Conservation (phyloP, 108 stramenopile species). For the Nannochloropsis salina region DNA sequence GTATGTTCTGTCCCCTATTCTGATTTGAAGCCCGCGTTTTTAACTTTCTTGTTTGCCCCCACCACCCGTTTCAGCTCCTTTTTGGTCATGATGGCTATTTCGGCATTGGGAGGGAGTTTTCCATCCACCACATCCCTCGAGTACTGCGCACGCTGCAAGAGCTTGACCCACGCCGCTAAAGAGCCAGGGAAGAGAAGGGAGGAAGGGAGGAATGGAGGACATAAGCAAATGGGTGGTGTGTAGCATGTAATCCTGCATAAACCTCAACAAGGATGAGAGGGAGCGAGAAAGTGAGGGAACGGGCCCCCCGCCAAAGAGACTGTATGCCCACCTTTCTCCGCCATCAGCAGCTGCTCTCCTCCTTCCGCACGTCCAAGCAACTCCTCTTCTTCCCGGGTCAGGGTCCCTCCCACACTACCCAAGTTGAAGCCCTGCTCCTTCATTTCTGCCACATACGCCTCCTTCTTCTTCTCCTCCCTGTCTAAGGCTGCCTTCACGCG, state of each 20-base stretch:
- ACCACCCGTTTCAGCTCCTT: slow-evolving; percentile 7
- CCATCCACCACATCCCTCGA: neutral
- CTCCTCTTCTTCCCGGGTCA: neutral
- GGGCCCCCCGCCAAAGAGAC: neutral
- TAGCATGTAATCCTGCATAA: too few relatives aligned
- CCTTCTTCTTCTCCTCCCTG: neutral
- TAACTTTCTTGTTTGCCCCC: neutral
- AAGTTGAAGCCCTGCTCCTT: neutral
- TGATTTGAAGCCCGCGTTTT: neutral
- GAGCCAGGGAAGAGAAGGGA: neutral
- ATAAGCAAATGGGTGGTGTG: too few relatives aligned
- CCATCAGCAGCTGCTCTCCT: neutral
- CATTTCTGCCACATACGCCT: neutral
- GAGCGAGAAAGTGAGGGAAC: neutral
- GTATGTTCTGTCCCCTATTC: neutral
- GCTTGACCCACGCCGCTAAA: neutral
- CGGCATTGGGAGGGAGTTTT: neutral
- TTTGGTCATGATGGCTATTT: slow-evolving; percentile 9
- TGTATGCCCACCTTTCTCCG: neutral
- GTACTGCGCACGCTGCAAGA: neutral
- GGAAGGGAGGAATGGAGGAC: neutral
- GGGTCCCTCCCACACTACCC: neutral
- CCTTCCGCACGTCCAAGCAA: neutral
- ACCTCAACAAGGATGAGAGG: neutral
- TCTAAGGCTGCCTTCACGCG: neutral